Evolutionary conservation across 495 filamentous ascomycete genomes (phyloP).

Genomic region (Tetracladium marchalianum): DNA sequence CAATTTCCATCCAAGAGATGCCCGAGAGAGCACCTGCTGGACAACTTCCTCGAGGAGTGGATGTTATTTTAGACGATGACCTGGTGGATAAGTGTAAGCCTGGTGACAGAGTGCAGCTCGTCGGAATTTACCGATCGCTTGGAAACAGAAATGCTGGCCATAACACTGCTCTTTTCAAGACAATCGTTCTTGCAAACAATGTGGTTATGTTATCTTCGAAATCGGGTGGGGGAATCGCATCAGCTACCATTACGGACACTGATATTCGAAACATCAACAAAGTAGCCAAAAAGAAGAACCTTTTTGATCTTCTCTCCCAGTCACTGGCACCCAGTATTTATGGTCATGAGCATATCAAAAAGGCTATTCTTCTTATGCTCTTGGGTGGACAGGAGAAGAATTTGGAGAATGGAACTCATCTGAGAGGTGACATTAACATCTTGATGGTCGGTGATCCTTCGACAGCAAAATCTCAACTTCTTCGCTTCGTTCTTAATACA

Average conservation of each 20-base stretch:
- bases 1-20: slow-evolving; percentile 99
- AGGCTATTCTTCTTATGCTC: slow-evolving; percentile 93
- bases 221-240: slow-evolving; percentile 86
- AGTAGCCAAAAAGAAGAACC: slow-evolving; percentile 86
- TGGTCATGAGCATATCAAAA: slow-evolving; percentile 97
- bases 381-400: slow-evolving; percentile 99
- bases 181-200: slow-evolving; percentile 88
- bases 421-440: slow-evolving; percentile 98
- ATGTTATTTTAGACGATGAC: slow-evolving; percentile 95
- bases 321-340: slow-evolving; percentile 97
- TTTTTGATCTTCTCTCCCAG: slow-evolving; percentile 89
- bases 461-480: slow-evolving; percentile 94
- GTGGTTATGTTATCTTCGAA: slow-evolving; percentile 93
- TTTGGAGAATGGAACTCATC: slow-evolving; percentile 92
- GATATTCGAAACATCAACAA: slow-evolving; percentile 99
- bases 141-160: slow-evolving; percentile 87
- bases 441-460: slow-evolving; percentile 99
- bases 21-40: slow-evolving; percentile 93
- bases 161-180: slow-evolving; percentile 86
- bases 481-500: slow-evolving; percentile 96
- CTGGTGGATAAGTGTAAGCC: slow-evolving; percentile 92
- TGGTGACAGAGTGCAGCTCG: slow-evolving; percentile 90
- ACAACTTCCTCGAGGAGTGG: slow-evolving; percentile 92
- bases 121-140: slow-evolving; percentile 86
- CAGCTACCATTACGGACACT: slow-evolving; percentile 88